Base-by-base conservation (phyloP, 805 yeast genomes). In the Barnettozyma wickerhamii region DNA sequence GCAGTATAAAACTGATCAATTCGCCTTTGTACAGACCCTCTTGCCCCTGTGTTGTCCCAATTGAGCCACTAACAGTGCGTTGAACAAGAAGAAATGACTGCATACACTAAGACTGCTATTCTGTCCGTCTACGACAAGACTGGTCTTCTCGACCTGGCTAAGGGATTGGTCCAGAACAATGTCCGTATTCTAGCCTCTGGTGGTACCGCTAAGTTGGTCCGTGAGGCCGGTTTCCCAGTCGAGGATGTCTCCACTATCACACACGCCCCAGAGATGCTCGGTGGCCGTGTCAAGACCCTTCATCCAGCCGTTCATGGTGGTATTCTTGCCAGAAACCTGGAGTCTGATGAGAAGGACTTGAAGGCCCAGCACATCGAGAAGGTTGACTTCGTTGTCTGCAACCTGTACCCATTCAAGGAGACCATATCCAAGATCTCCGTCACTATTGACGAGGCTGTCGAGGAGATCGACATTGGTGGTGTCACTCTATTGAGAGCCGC, bases 251-350 rank as follows among this genome's bases (percentile, higher is more conserved):
- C 95, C 30, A 64, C 93, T 45, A 88, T 93, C 63, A 93, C 99
- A 28, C 96, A 93, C 60, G 98, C 98, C 30, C 99, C 99, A 39
- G 99, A 93, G 68, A 93, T 93, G 96, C 75, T 93, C 53, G 96
- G 97, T 49, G 99, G 99, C 50, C 79, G 99, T 69, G 99, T 93
- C 55, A 93, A 93, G 73, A 93, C 99, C 45, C 74, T 93, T 56
- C 99, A 93, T 64, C 99, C 99, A 30, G 99, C 98, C 23, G 96
- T 93, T 47, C 99, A 93, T 65, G 99, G 96, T 56, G 95, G 95
- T 60, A 93, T 93, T 58, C 76, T 93, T 53, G 98, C 99, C 38
- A 81, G 98, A 71, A 79, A 93, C 69, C 75, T 88, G 63, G 95
- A 85, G 55, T 72, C 84, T 49, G 99, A 93, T 67, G 95, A 89